A percentile compares a stretch with the other conserved stretches of the same genome.
Conservation (phyloP, 371 early-diverging fungal genomes). For the Umbelopsis sp. region DNA sequence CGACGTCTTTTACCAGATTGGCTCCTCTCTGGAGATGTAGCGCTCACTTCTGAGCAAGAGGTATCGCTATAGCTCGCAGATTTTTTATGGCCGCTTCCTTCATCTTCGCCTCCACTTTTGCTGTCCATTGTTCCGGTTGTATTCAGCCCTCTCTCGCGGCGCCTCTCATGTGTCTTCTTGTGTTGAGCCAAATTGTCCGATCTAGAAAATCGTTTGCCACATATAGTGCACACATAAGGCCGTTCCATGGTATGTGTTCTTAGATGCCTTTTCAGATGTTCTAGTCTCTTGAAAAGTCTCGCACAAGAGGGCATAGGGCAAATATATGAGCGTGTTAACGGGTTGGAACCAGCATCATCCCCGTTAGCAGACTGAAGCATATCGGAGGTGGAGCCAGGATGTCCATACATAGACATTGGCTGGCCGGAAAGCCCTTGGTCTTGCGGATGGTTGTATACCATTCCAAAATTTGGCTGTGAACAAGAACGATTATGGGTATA, state of each 20-base stretch:
- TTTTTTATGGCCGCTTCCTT: background rate
- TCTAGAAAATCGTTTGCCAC: conserved; percentile 81
- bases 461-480: conserved; percentile 77
- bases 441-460: conserved; percentile 56
- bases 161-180: conserved; percentile 70
- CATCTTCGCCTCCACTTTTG: background rate
- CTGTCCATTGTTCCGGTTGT: background rate
- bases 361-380: background rate
- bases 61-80: background rate
- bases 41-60: background rate
- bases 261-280: conserved; percentile 84
- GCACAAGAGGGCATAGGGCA: conserved; percentile 52
- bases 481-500: conserved; percentile 10
- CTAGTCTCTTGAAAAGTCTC: conserved; percentile 70
- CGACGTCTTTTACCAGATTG: background rate
- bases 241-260: conserved; percentile 78
- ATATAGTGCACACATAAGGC: conserved; percentile 73
- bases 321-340: conserved; percentile 32
- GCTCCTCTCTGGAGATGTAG: background rate
- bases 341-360: background rate
- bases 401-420: background rate
- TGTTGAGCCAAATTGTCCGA: conserved; percentile 86
- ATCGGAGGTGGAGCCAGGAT: background rate
- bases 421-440: conserved; percentile 11
- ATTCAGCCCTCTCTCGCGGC: background rate